These are phyloP conservation scores for Priceomyces medius DNA, from an alignment of 805 yeast species.

Conservation along the genomic window DNA sequence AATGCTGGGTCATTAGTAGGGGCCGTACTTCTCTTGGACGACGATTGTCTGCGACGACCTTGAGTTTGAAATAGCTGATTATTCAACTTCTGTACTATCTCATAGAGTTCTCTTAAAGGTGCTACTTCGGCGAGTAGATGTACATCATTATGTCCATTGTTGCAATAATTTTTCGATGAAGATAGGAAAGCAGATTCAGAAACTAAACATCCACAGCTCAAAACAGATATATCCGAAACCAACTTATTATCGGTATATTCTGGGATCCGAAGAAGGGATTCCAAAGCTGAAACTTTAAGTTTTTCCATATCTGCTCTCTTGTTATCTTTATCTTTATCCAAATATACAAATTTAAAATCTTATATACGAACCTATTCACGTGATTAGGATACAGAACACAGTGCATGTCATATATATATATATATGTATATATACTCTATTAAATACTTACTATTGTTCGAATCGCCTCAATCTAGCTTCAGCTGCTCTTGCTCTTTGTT, in stretches of 20 bases:
- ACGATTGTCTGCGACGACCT: conserved; percentile 19
- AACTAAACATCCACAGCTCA: conserved; percentile 43
- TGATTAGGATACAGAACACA: too few species aligned
- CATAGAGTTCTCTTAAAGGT: conserved; percentile 35
- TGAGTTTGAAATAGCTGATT: conserved; percentile 5
- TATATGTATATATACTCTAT: too few species aligned
- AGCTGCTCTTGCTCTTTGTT: conserved; percentile 94
- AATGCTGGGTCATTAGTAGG: conserved; percentile 6
- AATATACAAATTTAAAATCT: too few species aligned
- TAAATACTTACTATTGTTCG: too few species aligned
- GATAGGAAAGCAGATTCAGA: conserved; percentile 30
- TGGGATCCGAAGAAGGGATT: conserved; percentile 24
- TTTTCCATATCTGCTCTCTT: conserved; percentile 15
- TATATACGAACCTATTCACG: too few species aligned
- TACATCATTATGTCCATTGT: conserved; percentile 15
- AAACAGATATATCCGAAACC: conserved; percentile 32
- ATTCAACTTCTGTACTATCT: conserved; percentile 20
- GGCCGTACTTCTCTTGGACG: conserved; percentile 19
- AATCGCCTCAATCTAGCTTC: conserved; percentile 65
- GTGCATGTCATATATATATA: too few species aligned
- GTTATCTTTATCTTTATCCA: too few species aligned
- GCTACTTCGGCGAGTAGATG: conserved; percentile 24
- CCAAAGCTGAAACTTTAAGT: conserved; percentile 21
- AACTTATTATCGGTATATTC: conserved; percentile 13
- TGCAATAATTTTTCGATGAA: conserved; percentile 17